Evolutionary conservation across 2,329 filamentous ascomycete species (phyloP).

Genomic region (Aureobasidium uvarum): DNA sequence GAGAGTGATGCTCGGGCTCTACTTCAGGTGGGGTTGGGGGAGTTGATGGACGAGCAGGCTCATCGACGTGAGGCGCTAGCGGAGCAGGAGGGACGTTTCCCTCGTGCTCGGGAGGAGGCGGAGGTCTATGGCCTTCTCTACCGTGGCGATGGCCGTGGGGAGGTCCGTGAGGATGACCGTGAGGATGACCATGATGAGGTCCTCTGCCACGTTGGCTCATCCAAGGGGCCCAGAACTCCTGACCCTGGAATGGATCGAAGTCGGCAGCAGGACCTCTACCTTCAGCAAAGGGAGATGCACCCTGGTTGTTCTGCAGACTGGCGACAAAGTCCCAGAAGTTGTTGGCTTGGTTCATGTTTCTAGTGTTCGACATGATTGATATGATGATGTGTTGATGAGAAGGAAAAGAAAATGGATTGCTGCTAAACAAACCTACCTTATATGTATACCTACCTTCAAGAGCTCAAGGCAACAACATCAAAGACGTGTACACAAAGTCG

Average conservation of each 20-base stretch:
- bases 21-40: constrained; percentile 34
- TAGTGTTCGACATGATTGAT: constrained; percentile 29
- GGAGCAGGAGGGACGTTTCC: constrained; percentile 5
- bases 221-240: constrained; percentile 38
- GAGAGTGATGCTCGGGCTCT: constrained; percentile 16
- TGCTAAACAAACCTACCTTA: constrained; percentile 9
- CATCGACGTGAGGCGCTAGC: constrained; percentile 30
- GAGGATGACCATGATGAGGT: constrained; percentile 23
- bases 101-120: constrained; percentile 22
- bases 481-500: constrained; percentile 18
- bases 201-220: constrained; percentile 30
- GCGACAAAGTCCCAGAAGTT: constrained; percentile 58
- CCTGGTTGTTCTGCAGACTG: constrained; percentile 41
- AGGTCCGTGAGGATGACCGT: constrained; percentile 22
- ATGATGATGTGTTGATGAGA: constrained; percentile 3
- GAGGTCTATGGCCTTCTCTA: constrained; percentile 21
- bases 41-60: constrained; percentile 25
- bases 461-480: constrained; percentile 23
- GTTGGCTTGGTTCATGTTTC: constrained; percentile 44
- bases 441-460: constrained; percentile 15
- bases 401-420: not conserved
- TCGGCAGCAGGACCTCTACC: constrained; percentile 30
- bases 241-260: constrained; percentile 19
- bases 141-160: constrained; percentile 20
- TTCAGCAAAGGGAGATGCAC: constrained; percentile 10